phyloP scores from a whole-genome alignment of 148 eudicot genomes.

The Amaranthus hypochondriacus region DNA sequence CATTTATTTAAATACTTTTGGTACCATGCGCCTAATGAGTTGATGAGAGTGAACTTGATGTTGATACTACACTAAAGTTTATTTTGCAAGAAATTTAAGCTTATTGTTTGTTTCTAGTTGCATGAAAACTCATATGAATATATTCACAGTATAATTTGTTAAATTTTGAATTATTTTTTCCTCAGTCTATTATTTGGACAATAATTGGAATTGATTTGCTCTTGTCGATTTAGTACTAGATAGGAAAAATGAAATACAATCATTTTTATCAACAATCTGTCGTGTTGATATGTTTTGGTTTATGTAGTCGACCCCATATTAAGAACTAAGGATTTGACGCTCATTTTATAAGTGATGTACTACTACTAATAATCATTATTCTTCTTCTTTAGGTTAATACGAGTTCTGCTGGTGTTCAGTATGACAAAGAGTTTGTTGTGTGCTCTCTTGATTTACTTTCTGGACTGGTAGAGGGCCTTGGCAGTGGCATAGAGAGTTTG shows the following conservation, averaged over 20 bases:
- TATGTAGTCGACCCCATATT: no score
- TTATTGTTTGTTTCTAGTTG: background rate
- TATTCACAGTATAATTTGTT: background rate
- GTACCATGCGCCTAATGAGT: background rate
- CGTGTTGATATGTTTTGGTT: no score
- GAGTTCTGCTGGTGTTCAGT: conserved; percentile 60
- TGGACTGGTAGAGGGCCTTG: conserved; percentile 95
- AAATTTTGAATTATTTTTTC: background rate
- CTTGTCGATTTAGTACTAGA: background rate
- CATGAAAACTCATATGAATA: background rate
- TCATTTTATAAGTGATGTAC: conserved; percentile 2
- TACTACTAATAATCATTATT: background rate
- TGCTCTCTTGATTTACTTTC: conserved; percentile 90
- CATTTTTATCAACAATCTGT: no score
- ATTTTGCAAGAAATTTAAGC: background rate
- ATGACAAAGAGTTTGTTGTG: conserved; percentile 84
- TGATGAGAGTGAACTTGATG: background rate
- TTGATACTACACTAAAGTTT: background rate
- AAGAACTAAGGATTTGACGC: no score
- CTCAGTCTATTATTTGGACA: background rate
- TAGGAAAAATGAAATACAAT: no score
- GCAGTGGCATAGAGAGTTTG: conserved; percentile 90
- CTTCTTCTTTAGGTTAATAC: conserved; percentile 55
- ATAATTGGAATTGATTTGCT: background rate
- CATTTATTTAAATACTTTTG: background rate